Evolutionary conservation across 768 basidiomycete genomes (phyloP), one percentile per base, ranked within the genome.

Genomic region (Tubosaeta sp.): DNA sequence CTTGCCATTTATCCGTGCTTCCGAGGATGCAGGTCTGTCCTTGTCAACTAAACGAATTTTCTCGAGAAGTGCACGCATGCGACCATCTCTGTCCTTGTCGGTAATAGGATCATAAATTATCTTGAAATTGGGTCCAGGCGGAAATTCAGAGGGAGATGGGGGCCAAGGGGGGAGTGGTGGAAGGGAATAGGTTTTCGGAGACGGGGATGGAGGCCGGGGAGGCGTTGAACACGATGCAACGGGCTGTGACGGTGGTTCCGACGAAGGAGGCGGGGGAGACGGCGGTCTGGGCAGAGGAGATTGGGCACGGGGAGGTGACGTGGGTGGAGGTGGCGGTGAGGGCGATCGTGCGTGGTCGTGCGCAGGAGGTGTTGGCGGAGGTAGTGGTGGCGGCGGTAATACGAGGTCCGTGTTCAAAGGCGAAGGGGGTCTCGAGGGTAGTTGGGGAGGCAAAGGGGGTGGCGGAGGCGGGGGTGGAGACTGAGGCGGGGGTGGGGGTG

Each of bases 81-180:
- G 68, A 13, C 70, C 69, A 46, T 74, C 73, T 5, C 67, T 60
- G 57, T 74, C 66, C 66, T 67, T 69, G 62, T 87, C 84, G 22
- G 77, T 59, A 3, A 70, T 52, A 27, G 82, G 78, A 61, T 90
- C 86, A 61, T 76, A 88, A 7, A 87, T 65, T 9, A 89, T 73
- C 59, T 80, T 84, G 69, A 77, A 85, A 21, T 78, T 62, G 52
- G 72, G 75, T n/a, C 67, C 75, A 4, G 67, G 53, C 1, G 81
- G 75, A 54, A 75, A 79, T 52, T 73, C 77, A 11, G 74, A 71
- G 3, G 68, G 72, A 10, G 76, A 73, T 1, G 86, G 82, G 1
- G 77, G 76, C 82, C 83, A 87, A 3, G 72, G 67, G 14, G 78
- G 83, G 4, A 68, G 67, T 2, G 74, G 70, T 12, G 75, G 70